These are phyloP conservation scores for Boehmeria nivea DNA, from an alignment of 306 rosid species.

Conservation along the genomic window DNA sequence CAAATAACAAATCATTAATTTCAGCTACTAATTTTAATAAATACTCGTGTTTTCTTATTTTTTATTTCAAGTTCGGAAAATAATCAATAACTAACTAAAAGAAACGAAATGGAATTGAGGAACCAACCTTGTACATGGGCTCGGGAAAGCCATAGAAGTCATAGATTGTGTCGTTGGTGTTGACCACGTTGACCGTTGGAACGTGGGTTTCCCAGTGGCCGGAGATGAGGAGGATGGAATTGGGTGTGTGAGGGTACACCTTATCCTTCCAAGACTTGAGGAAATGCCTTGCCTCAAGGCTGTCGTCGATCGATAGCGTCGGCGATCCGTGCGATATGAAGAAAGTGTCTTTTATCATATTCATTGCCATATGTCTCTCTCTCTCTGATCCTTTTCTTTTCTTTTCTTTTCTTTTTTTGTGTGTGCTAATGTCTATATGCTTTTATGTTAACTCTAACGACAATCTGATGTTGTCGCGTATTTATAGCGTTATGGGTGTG, in stretches of 20 bases:
- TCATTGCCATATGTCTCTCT: no score
- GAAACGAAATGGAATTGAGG: neutral
- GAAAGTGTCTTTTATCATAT: slow-evolving; percentile 35
- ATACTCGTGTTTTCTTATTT: no score
- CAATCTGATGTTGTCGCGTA: no score
- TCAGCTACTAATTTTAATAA: no score
- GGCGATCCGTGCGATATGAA: slow-evolving; percentile 65
- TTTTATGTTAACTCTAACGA: no score
- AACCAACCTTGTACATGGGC: slow-evolving; percentile 62
- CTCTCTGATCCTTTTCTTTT: no score
- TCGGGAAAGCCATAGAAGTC: slow-evolving; percentile 74
- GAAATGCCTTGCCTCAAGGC: slow-evolving; percentile 41
- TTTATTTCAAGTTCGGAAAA: neutral
- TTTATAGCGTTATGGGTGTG: no score
- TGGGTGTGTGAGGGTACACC: slow-evolving; percentile 30
- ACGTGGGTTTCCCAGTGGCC: slow-evolving; percentile 66
- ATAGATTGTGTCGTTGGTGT: slow-evolving; percentile 57
- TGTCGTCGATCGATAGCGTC: slow-evolving; percentile 44
- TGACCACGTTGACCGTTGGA: slow-evolving; percentile 55
- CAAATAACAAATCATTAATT: no score
- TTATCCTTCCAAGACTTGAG: slow-evolving; percentile 49
- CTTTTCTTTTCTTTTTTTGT: neutral
- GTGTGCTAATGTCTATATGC: no score
- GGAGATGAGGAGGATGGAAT: slow-evolving; percentile 54
- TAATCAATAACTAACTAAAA: neutral